phyloP scores from a whole-genome alignment of 2,329 filamentous ascomycete genomes.

The Microdochium nivale region DNA sequence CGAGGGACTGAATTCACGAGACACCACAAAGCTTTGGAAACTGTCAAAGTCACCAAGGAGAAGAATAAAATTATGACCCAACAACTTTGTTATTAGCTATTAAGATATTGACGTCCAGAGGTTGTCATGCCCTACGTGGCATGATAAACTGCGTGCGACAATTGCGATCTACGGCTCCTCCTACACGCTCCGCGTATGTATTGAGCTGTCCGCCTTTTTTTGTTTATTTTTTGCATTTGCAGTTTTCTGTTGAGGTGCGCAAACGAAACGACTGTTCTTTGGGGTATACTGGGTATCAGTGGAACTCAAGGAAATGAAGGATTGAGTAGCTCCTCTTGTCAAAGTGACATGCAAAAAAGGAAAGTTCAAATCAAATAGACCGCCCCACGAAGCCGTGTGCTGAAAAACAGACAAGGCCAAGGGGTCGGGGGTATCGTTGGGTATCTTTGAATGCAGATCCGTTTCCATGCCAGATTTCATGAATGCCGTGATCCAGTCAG shows the following conservation, averaged over 20 bases:
- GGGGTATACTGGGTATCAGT: conserved; percentile 29
- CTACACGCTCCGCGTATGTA: neutral
- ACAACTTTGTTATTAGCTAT: conserved; percentile 19
- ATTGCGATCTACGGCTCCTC: conserved; percentile 5
- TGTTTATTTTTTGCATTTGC: conserved; percentile 8
- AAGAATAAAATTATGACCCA: neutral
- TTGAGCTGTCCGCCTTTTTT: neutral
- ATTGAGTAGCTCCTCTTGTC: conserved; percentile 16
- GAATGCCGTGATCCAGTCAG: conserved; percentile 1
- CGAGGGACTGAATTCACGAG: no score
- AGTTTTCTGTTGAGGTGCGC: conserved; percentile 15
- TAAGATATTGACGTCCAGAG: conserved; percentile 18
- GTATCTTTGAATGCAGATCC: conserved; percentile 29
- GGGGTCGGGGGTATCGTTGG: conserved; percentile 22
- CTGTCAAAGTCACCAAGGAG: neutral
- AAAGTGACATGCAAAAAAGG: conserved; percentile 23
- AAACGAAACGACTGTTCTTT: conserved; percentile 21
- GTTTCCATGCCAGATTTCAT: conserved; percentile 21
- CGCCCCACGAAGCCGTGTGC: conserved; percentile 9
- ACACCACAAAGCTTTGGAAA: no score
- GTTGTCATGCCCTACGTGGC: conserved; percentile 14
- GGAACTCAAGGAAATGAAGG: conserved; percentile 21
- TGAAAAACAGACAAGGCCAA: neutral
- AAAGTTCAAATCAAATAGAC: conserved; percentile 20
- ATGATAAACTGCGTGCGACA: conserved; percentile 10